Evolutionary conservation across 345 rosid species (phyloP).

Genomic region (Corymbia maculata): DNA sequence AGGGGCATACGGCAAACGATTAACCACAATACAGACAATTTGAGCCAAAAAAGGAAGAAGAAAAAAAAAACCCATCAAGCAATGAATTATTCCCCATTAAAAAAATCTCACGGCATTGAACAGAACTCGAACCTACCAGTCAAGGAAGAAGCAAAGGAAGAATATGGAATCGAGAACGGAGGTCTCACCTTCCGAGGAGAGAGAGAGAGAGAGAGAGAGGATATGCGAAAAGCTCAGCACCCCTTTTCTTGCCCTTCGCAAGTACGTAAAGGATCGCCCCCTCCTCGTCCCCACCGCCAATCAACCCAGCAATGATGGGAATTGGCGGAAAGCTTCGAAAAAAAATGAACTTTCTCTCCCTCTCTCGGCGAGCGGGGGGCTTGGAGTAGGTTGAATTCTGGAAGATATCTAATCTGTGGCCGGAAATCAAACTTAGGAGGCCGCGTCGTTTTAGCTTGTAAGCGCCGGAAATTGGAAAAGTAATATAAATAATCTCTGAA

Average conservation of each 20-base stretch:
- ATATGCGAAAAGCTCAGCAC: not conserved
- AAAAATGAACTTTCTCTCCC: not conserved
- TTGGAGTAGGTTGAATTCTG: not conserved
- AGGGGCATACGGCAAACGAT: accelerated
- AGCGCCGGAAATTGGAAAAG: not conserved
- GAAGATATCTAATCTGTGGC: not conserved
- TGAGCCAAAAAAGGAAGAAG: not conserved
- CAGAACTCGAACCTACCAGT: not conserved
- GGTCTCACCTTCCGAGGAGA: not conserved
- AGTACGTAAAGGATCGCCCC: not conserved
- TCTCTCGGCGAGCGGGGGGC: not conserved
- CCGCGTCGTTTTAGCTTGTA: not conserved
- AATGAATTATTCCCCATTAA: not conserved
- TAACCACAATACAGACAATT: not conserved
- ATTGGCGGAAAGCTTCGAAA: not conserved
- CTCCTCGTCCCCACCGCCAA: not conserved
- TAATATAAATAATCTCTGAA: too few relatives aligned
- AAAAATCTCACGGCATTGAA: not conserved
- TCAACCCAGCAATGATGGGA: not conserved
- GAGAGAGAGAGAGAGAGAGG: not conserved
- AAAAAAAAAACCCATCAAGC: not conserved
- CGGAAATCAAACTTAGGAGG: not conserved
- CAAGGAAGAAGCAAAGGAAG: too few relatives aligned
- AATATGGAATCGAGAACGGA: not conserved
- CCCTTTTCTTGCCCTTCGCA: not conserved